A percentile compares a stretch with the other conserved stretches of the same genome.
These are phyloP conservation scores for Pseudonectria buxi DNA, from an alignment of 2,329 filamentous ascomycete species.

Conservation along the genomic window DNA sequence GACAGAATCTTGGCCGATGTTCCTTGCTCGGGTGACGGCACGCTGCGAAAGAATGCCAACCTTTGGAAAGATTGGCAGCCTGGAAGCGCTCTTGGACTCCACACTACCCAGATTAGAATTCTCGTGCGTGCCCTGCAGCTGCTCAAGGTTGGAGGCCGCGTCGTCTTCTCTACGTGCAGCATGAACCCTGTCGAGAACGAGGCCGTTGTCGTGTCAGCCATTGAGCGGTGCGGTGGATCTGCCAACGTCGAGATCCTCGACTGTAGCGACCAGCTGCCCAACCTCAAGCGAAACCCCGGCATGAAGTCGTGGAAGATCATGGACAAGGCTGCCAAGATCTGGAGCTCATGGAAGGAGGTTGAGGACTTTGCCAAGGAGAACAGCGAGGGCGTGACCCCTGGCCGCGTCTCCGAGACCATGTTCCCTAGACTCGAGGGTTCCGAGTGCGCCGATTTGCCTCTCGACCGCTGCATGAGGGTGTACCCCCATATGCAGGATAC, in stretches of 20 bases:
- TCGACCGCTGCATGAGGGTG: constrained; percentile 87
- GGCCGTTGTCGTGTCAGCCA: constrained; percentile 79
- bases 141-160: constrained; percentile 87
- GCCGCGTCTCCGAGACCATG: constrained; percentile 71
- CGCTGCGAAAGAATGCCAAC: constrained; percentile 83
- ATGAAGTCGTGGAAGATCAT: constrained; percentile 83
- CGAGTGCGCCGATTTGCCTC: constrained; percentile 58
- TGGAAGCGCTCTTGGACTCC: constrained; percentile 77
- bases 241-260: constrained; percentile 79
- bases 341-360: constrained; percentile 77
- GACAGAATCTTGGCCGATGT: constrained; percentile 95
- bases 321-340: constrained; percentile 75
- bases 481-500: constrained; percentile 96
- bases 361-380: constrained; percentile 59
- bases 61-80: constrained; percentile 95
- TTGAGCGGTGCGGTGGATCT: constrained; percentile 80
- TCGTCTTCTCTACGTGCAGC: constrained; percentile 97
- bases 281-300: constrained; percentile 69
- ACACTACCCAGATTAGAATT: constrained; percentile 82
- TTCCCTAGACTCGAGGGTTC: constrained; percentile 59
- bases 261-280: constrained; percentile 69
- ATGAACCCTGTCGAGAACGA: constrained; percentile 99
- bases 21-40: constrained; percentile 93
- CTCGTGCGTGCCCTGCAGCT: constrained; percentile 88
- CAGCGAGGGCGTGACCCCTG: constrained; percentile 47